Conservation (phyloP, 2,329 filamentous ascomycete genomes). For the Xylariaceae sp. region DNA sequence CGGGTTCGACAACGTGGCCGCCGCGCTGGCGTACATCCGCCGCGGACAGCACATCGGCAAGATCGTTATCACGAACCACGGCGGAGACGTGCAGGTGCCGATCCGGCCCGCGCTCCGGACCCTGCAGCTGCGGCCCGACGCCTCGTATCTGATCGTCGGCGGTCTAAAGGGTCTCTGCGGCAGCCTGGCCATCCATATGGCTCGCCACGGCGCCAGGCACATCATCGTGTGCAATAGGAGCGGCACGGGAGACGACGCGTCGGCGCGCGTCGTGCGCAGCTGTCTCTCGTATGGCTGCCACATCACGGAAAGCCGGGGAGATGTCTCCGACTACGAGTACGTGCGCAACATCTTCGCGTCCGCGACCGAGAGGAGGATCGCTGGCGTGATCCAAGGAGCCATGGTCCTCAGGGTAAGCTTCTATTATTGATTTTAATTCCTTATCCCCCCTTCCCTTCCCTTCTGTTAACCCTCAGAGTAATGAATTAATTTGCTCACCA, state of each 20-base stretch:
- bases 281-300: constrained; percentile 19
- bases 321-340: constrained; percentile 16
- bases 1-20: constrained; percentile 25
- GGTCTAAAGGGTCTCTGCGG: constrained; percentile 36
- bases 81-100: neutral
- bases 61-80: constrained; percentile 28
- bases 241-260: constrained; percentile 27
- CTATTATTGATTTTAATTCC: neutral
- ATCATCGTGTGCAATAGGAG: constrained; percentile 21
- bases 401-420: constrained; percentile 10
- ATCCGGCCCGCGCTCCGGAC: constrained; percentile 15
- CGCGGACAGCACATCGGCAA: constrained; percentile 36
- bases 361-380: constrained; percentile 9
- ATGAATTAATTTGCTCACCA: too few species aligned
- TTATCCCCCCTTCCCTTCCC: too few species aligned
- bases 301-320: constrained; percentile 13
- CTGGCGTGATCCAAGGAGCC: constrained; percentile 27
- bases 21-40: constrained; percentile 30
- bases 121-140: constrained; percentile 22
- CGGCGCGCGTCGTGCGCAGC: constrained; percentile 22
- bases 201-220: constrained; percentile 29
- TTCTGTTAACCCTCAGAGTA: too few species aligned
- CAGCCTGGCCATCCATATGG: constrained; percentile 31
- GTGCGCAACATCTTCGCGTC: constrained; percentile 10
- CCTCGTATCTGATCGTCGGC: constrained; percentile 28